These are phyloP conservation scores for Meyerozyma athensensis DNA, from an alignment of 1,139 yeast genomes.

Conservation along the genomic window DNA sequence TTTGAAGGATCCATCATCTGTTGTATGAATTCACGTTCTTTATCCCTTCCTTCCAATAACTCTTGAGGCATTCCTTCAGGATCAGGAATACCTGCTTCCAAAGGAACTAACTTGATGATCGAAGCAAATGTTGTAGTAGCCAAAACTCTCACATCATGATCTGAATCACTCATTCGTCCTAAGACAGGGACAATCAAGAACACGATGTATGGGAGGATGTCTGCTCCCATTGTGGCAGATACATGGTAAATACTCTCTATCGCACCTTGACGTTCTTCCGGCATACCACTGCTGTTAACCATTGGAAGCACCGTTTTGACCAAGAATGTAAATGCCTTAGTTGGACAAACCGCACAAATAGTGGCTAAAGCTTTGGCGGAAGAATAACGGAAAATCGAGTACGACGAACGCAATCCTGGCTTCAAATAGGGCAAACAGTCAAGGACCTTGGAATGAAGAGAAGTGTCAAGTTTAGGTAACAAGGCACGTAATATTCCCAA, in stretches of 20 bases:
- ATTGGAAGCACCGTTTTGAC: slow-evolving; percentile 79
- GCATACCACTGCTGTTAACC: slow-evolving; percentile 72
- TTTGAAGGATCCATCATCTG: slow-evolving; percentile 99
- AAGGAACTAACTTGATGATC: slow-evolving; percentile 89
- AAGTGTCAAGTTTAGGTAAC: slow-evolving; percentile 54
- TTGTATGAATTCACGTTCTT: slow-evolving; percentile 89
- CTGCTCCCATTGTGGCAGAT: slow-evolving; percentile 80
- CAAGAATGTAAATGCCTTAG: slow-evolving; percentile 69
- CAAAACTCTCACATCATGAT: slow-evolving; percentile 78
- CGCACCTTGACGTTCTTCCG: slow-evolving; percentile 87
- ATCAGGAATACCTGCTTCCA: slow-evolving; percentile 96
- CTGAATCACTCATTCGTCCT: slow-evolving; percentile 97
- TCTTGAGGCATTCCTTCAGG: slow-evolving; percentile 90
- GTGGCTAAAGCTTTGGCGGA: slow-evolving; percentile 89
- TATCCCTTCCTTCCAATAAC: slow-evolving; percentile 80
- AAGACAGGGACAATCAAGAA: slow-evolving; percentile 92
- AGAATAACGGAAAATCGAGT: slow-evolving; percentile 81
- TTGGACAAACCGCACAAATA: slow-evolving; percentile 69
- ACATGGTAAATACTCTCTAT: slow-evolving; percentile 87
- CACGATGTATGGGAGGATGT: slow-evolving; percentile 89
- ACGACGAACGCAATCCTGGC: slow-evolving; percentile 62
- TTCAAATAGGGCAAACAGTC: slow-evolving; percentile 46
- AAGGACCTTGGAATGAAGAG: slow-evolving; percentile 48
- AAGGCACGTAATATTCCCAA: slow-evolving; percentile 77
- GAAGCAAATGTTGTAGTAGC: slow-evolving; percentile 98